Percentiles rank a stretch among this genome's conserved stretches.
These are phyloP conservation scores for Aspergillus sp. DNA, from an alignment of 2,329 filamentous ascomycete genomes.

Conservation along the genomic window DNA sequence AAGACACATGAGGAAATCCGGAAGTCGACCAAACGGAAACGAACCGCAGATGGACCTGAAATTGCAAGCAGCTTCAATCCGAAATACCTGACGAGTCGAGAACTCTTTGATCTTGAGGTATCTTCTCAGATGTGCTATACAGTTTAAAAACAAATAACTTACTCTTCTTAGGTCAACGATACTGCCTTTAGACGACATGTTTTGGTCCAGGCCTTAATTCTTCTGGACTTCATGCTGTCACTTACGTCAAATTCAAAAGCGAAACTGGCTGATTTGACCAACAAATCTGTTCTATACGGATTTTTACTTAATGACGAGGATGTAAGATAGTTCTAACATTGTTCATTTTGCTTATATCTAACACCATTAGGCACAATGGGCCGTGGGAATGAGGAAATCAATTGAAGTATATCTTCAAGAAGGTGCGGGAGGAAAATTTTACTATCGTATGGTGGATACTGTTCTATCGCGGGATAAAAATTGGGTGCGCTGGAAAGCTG, in stretches of 20 bases:
- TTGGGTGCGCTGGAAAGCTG: conserved; percentile 98
- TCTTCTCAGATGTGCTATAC: conserved; percentile 17
- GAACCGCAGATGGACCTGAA: conserved; percentile 60
- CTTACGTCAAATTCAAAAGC: conserved; percentile 79
- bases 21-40: conserved; percentile 69
- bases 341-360: conserved; percentile 9
- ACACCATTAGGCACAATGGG: conserved; percentile 72
- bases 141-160: conserved; percentile 20
- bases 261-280: conserved; percentile 70
- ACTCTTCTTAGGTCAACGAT: conserved; percentile 72
- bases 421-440: conserved; percentile 83
- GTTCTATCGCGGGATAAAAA: conserved; percentile 95
- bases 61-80: conserved; percentile 82
- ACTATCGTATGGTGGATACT: conserved; percentile 94
- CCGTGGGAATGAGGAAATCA: conserved; percentile 68
- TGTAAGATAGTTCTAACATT: conserved; percentile 48
- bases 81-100: conserved; percentile 96
- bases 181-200: conserved; percentile 92
- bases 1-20: conserved; percentile 63
- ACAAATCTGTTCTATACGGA: conserved; percentile 85
- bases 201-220: conserved; percentile 89
- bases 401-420: conserved; percentile 83
- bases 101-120: conserved; percentile 93
- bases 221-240: conserved; percentile 93
- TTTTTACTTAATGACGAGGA: conserved; percentile 80